phyloP scores from a whole-genome alignment of 2,329 filamentous ascomycete species.

The Colletotrichum phormii region DNA sequence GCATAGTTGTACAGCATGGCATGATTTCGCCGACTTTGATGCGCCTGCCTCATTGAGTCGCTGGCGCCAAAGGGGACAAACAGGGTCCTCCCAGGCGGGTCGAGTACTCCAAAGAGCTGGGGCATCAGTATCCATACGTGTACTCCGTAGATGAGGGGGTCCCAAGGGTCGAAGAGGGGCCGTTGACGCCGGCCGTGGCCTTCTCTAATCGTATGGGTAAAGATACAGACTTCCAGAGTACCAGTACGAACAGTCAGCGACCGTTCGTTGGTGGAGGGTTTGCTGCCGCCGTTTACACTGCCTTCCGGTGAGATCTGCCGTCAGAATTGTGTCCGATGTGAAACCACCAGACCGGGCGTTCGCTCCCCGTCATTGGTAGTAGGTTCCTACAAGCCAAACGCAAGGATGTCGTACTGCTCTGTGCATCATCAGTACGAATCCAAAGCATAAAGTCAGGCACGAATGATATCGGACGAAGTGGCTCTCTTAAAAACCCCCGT shows the following conservation, averaged over 20 bases:
- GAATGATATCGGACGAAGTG: slow-evolving; percentile 3
- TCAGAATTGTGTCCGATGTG: slow-evolving; percentile 29
- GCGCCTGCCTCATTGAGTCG: slow-evolving; percentile 19
- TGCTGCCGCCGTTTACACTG: slow-evolving; percentile 8
- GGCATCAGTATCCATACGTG: not conserved
- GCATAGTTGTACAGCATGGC: not conserved
- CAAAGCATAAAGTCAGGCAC: not conserved
- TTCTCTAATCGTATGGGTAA: not conserved
- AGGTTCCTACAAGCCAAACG: not conserved
- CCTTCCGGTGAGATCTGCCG: slow-evolving; percentile 20
- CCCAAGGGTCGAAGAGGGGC: slow-evolving; percentile 10
- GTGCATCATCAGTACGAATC: not conserved
- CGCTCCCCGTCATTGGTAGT: not conserved
- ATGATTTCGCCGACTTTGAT: slow-evolving; percentile 10
- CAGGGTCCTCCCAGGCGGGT: slow-evolving; percentile 24
- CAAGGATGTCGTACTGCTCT: not conserved
- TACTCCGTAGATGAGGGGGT: not conserved
- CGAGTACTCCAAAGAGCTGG: slow-evolving; percentile 6
- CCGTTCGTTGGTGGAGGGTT: not conserved
- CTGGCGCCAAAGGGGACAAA: slow-evolving; percentile 3
- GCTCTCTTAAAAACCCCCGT: not conserved
- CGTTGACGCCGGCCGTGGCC: slow-evolving; percentile 10
- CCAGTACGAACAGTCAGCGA: not conserved
- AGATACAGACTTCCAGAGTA: not conserved
- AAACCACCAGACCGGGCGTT: slow-evolving; percentile 10